These are phyloP conservation scores for Tulasnella sp. DNA, from an alignment of 768 basidiomycete genomes.

Conservation along the genomic window DNA sequence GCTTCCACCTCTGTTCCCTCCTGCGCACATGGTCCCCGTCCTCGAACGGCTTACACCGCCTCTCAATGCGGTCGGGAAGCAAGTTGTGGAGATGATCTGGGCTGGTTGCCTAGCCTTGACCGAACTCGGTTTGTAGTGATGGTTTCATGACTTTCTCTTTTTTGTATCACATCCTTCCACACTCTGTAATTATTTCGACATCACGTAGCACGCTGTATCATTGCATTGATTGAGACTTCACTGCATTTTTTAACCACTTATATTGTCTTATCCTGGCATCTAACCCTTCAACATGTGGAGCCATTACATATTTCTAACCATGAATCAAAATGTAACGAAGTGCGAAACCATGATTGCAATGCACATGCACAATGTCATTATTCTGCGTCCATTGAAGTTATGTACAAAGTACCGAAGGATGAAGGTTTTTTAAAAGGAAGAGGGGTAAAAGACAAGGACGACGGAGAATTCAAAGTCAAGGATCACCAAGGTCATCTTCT, in stretches of 20 bases:
- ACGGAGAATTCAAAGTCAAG: too few species aligned
- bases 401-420: too few species aligned
- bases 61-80: constrained; percentile 38
- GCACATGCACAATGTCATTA: too few species aligned
- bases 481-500: too few species aligned
- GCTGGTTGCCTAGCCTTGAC: constrained; percentile 40
- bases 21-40: constrained; percentile 11
- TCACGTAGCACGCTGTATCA: constrained; percentile 1
- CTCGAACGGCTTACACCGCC: constrained; percentile 30
- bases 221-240: not conserved
- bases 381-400: too few species aligned
- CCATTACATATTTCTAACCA: not conserved
- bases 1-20: constrained; percentile 11
- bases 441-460: too few species aligned
- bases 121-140: constrained; percentile 1
- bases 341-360: not conserved
- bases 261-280: too few species aligned
- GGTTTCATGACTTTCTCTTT: not conserved
- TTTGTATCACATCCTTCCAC: not conserved
- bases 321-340: not conserved
- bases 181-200: not conserved
- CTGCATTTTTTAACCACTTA: not conserved
- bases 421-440: too few species aligned
- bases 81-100: constrained; percentile 45
- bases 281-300: not conserved